Evolutionary conservation across 75 land plant species (phyloP).

Genomic region (Pseudotsuga menziesii): DNA sequence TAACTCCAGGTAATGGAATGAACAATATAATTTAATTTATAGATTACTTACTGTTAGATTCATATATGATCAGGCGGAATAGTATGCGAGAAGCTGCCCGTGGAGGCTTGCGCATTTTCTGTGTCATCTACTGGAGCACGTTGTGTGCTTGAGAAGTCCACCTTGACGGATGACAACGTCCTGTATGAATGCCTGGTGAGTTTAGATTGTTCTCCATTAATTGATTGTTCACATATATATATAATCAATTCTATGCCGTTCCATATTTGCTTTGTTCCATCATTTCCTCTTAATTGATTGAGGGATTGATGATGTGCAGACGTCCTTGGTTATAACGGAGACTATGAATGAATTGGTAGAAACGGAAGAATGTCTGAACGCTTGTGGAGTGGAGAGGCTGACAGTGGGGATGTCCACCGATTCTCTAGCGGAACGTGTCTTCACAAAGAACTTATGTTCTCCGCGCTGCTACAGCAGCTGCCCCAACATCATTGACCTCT

Average conservation of each 20-base stretch:
- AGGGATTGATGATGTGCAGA: conserved; percentile 1
- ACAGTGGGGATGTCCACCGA: conserved; percentile 67
- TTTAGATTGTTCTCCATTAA: not conserved
- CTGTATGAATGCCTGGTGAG: conserved; percentile 33
- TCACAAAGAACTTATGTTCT: conserved; percentile 51
- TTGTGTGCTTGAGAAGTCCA: conserved; percentile 46
- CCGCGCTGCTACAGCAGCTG: conserved; percentile 45
- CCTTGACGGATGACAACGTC: conserved; percentile 10
- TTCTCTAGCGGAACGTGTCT: conserved; percentile 33
- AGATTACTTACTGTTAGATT: too few relatives aligned
- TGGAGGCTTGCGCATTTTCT: conserved; percentile 53
- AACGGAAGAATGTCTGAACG: conserved; percentile 43
- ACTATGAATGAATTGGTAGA: conserved; percentile 44
- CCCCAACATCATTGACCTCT: conserved; percentile 68
- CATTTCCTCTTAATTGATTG: too few relatives aligned
- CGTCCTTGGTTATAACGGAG: conserved; percentile 48
- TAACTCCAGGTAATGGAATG: too few relatives aligned
- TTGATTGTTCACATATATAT: too few relatives aligned
- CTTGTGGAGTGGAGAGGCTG: conserved; percentile 57
- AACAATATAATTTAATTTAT: too few relatives aligned
- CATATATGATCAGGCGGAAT: not conserved
- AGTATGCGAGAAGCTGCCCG: conserved; percentile 41
- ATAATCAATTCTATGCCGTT: too few relatives aligned
- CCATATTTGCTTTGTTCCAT: not conserved
- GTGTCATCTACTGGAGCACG: conserved; percentile 49